Evolutionary conservation across 768 basidiomycete species (phyloP), one percentile per base, ranked within the genome.

Genomic region (Fistulinella prunicolor): DNA sequence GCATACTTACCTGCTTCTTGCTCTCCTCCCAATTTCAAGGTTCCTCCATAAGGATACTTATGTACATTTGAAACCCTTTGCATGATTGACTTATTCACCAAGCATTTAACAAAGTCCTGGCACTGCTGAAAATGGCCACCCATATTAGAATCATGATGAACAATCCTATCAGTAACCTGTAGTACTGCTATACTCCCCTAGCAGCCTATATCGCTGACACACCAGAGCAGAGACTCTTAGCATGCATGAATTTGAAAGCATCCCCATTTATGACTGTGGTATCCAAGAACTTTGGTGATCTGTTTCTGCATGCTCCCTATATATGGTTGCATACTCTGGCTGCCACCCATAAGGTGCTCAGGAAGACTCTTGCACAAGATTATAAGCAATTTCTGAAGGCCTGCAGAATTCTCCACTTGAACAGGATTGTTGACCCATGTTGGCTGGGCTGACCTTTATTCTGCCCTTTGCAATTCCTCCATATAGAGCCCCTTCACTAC

Each of bases 381-480:
- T 42, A 44, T 16, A 32, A 44, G 22, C 36, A 22, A 2, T 54
- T 54, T n/a, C 13, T 53, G 3, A 42, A 46, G 26, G 34, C 17
- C 1, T 9, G 14, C n/a, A 51, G 41, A 26, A 12, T 6, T 1
- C 36, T 41, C 5, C 9, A 12, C 9, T 38, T 60, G 17, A 56
- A 56, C 17, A 32, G 42, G 1, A 21, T 49, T 4, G 13, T 32
- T 14, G 26, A 42, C 6, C 36, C 28, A 6, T 42, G 28, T 46
- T 74, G 70, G 70, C 35, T 58, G 2, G 61, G 71, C 46, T 74
- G 66, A 67, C 38, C 59, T 6, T 41, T 70, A 10, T 61, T 66
- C 2, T 58, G 70, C 38, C 70, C 69, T 8, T 60, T 61, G 3
- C 43, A 22, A 2, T 72, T 73, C 46, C 54, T 74, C 9, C 68